Base-by-base conservation (phyloP, 1,139 yeast species). In the Citeromyces hawaiiensis region DNA sequence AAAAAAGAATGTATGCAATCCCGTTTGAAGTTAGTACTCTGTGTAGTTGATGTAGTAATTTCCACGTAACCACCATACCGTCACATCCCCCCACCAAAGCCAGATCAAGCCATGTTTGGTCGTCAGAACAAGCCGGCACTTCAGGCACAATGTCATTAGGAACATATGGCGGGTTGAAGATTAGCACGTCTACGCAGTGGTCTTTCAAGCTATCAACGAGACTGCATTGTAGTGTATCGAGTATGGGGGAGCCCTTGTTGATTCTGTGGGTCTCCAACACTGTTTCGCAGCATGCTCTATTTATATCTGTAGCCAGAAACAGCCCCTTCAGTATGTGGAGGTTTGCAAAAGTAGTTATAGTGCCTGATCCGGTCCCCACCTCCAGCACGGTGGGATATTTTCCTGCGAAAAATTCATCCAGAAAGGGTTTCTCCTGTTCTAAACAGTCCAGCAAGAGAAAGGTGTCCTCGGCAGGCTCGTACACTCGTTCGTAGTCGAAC, bases 151-250 rank as follows among this genome's bases (percentile, higher is more conserved):
- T 63, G 42, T 76, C 85, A 2, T 91, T 85, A 0, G 98, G 97
- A 1, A 91, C 98, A 54, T 91, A 91, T 0, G 98, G 98, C 2
- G 98, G 97, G 51, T 91, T 91, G 60, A 88, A 91, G 1, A 91
- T 66, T 18, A 91, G 60, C 2, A 87, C 45, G 52, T 91, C 97
- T 1, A 86, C 66, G 2, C 60, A 41, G 1, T 63, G 48, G 0
- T 53, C 52, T n/a, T 70, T 54, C 8, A 87, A 45, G 2, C 71
- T 65, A 2, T 66, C 50, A 0, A 81, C 68, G 32, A 87, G 59
- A 51, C 71, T 71, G 59, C 76, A 69, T 45, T 81, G 80, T 3
- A 81, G 47, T 0, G 72, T 55, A 38, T 85, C 95, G 19, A 80
- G 50, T 36, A 47, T 52, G 1, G 58, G 47, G 5, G 45, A 45